A percentile compares a stretch with the other conserved stretches of the same genome.
Conservation (phyloP, 768 basidiomycete species). For the Tremella yokohamensis region DNA sequence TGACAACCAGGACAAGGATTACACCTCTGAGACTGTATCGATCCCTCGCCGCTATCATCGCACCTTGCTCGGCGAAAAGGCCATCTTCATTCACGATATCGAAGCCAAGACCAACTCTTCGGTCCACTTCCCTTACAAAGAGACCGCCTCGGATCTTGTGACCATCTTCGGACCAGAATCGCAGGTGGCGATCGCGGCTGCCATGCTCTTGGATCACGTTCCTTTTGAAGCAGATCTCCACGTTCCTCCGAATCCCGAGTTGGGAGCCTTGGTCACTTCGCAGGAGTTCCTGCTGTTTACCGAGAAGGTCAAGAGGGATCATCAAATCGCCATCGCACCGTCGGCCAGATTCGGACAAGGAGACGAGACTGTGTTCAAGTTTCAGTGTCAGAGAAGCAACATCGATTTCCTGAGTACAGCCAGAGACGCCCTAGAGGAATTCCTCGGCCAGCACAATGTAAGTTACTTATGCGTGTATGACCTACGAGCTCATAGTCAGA, state of each 20-base stretch:
- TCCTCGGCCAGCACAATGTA: conserved; percentile 75
- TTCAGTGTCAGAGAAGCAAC: conserved; percentile 90
- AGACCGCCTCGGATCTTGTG: conserved; percentile 65
- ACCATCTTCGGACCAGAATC: conserved; percentile 96
- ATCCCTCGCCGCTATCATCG: conserved; percentile 95
- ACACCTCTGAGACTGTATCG: conserved; percentile 83
- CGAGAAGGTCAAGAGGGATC: conserved; percentile 86
- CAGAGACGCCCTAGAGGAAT: conserved; percentile 88
- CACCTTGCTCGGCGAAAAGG: conserved; percentile 89
- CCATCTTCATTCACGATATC: conserved; percentile 94
- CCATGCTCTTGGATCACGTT: conserved; percentile 93
- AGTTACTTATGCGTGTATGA: conserved; percentile 56
- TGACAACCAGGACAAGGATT: conserved; percentile 80
- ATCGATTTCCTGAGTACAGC: conserved; percentile 87
- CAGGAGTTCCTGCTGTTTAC: conserved; percentile 81
- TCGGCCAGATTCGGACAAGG: conserved; percentile 69
- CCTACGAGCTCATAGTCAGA: conserved; percentile 8
- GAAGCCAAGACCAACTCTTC: conserved; percentile 92
- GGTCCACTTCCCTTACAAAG: conserved; percentile 63
- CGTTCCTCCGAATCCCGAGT: conserved; percentile 75
- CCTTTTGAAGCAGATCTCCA: conserved; percentile 94
- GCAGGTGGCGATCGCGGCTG: conserved; percentile 92
- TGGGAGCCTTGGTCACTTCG: conserved; percentile 69
- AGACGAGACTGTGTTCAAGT: conserved; percentile 85
- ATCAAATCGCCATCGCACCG: conserved; percentile 83